phyloP scores from a whole-genome alignment of 371 early-diverging fungal genomes.

The Lichtheimia corymbifera region DNA sequence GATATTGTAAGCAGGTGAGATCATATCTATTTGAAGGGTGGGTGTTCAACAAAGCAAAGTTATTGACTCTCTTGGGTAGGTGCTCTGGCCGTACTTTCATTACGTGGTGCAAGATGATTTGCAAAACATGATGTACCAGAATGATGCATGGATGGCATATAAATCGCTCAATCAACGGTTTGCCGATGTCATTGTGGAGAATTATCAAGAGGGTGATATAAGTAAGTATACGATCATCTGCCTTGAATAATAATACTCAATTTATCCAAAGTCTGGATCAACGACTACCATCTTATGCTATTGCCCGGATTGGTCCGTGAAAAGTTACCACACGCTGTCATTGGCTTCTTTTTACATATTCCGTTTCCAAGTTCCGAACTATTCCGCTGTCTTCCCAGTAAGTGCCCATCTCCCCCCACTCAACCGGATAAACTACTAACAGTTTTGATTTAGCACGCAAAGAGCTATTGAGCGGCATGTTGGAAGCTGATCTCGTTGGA shows the following conservation, averaged over 20 bases:
- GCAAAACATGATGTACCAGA: constrained; percentile 76
- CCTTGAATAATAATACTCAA: too few relatives aligned
- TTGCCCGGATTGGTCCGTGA: constrained; percentile 88
- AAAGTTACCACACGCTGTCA: constrained; percentile 76
- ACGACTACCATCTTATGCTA: constrained; percentile 97
- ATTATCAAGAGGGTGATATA: constrained; percentile 80
- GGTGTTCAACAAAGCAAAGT: background rate
- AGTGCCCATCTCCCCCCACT: constrained; percentile 30
- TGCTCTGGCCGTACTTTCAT: constrained; percentile 97
- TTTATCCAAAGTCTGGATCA: constrained; percentile 86
- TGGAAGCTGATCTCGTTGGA: constrained; percentile 89
- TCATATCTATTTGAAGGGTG: too few relatives aligned
- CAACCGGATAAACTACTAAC: background rate
- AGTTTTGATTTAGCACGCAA: constrained; percentile 64
- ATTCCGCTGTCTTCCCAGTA: constrained; percentile 91
- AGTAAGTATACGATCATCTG: too few relatives aligned
- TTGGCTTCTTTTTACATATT: constrained; percentile 97
- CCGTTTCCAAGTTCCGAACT: constrained; percentile 95
- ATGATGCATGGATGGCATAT: constrained; percentile 81
- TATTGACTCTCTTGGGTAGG: constrained; percentile 21
- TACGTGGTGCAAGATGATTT: constrained; percentile 76
- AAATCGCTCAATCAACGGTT: constrained; percentile 80
- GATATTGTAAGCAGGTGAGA: constrained; percentile 87
- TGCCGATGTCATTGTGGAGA: constrained; percentile 71
- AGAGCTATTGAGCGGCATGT: constrained; percentile 89